A percentile compares a stretch with the other conserved stretches of the same genome.
These are phyloP conservation scores for Magnusiomyces suaveolens DNA, from an alignment of 1,139 yeast species.

Conservation along the genomic window DNA sequence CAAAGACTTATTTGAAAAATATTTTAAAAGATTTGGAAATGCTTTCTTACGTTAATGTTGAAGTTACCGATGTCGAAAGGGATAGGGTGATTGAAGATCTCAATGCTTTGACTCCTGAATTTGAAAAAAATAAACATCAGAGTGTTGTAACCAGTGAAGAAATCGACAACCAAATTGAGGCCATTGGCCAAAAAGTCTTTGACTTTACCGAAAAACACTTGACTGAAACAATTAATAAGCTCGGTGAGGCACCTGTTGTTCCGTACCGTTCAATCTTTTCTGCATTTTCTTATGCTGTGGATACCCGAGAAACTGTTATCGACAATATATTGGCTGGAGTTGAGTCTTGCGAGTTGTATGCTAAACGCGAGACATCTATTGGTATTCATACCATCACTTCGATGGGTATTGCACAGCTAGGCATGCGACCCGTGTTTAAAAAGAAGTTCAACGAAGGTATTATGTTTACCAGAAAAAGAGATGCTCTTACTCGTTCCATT, in stretches of 20 bases:
- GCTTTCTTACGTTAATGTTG: constrained; percentile 53
- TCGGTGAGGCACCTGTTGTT: constrained; percentile 52
- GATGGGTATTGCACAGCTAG: constrained; percentile 40
- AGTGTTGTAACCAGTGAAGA: constrained; percentile 49
- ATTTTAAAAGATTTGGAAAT: constrained; percentile 54
- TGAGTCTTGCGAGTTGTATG: constrained; percentile 52
- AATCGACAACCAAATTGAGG: constrained; percentile 56
- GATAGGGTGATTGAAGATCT: constrained; percentile 38
- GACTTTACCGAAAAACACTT: constrained; percentile 50
- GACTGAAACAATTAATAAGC: constrained; percentile 42
- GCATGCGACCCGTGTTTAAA: constrained; percentile 46
- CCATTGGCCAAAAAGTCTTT: constrained; percentile 49
- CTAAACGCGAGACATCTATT: constrained; percentile 49
- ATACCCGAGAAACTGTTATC: constrained; percentile 60
- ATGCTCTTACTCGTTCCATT: constrained; percentile 50
- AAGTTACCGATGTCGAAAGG: constrained; percentile 40
- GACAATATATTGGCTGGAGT: constrained; percentile 58
- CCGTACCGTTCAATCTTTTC: constrained; percentile 54
- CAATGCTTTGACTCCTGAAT: constrained; percentile 44
- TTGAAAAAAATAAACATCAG: constrained; percentile 44
- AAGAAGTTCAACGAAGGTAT: constrained; percentile 65
- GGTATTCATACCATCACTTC: constrained; percentile 54
- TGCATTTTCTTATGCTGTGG: constrained; percentile 59
- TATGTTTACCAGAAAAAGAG: constrained; percentile 75
- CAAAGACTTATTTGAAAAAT: constrained; percentile 71